These are phyloP conservation scores for Gilbertella persicaria DNA, from an alignment of 371 early-diverging fungal genomes.

Conservation along the genomic window DNA sequence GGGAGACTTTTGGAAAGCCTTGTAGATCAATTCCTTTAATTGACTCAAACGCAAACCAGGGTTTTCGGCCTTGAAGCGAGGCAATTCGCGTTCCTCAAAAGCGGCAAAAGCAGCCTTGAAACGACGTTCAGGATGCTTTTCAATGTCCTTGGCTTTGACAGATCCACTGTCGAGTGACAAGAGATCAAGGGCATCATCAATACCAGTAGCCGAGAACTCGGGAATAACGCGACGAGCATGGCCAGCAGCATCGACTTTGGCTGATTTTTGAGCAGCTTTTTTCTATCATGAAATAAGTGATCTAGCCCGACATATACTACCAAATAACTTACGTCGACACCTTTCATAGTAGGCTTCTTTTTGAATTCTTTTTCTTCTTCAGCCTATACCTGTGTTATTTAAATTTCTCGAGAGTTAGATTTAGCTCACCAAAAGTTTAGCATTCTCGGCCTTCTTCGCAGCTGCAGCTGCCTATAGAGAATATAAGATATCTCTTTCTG, in stretches of 20 bases:
- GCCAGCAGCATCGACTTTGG: constrained; percentile 44
- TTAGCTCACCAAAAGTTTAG: constrained; percentile 27
- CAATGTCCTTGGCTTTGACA: constrained; percentile 59
- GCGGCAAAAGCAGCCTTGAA: constrained; percentile 80
- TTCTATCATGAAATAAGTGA: constrained; percentile 45
- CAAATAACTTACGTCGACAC: constrained; percentile 13
- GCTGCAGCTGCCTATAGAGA: constrained; percentile 29
- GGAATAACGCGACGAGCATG: constrained; percentile 54
- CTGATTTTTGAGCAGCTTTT: constrained; percentile 54
- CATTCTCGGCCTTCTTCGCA: constrained; percentile 49
- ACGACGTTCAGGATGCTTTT: constrained; percentile 85
- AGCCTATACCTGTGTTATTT: constrained; percentile 24
- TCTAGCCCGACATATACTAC: constrained; percentile 8
- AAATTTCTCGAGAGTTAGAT: background rate
- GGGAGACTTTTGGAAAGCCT: constrained; percentile 81
- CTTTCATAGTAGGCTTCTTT: constrained; percentile 31
- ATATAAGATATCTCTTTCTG: background rate
- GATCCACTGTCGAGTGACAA: constrained; percentile 40
- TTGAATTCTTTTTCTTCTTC: constrained; percentile 46
- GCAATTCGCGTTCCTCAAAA: constrained; percentile 66
- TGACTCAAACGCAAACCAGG: constrained; percentile 78
- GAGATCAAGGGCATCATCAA: constrained; percentile 79
- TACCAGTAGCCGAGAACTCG: constrained; percentile 67
- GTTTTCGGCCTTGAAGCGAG: constrained; percentile 68
- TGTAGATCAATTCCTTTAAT: constrained; percentile 75